Base-by-base conservation (phyloP, 306 rosid genomes). In the Vicia faba region DNA sequence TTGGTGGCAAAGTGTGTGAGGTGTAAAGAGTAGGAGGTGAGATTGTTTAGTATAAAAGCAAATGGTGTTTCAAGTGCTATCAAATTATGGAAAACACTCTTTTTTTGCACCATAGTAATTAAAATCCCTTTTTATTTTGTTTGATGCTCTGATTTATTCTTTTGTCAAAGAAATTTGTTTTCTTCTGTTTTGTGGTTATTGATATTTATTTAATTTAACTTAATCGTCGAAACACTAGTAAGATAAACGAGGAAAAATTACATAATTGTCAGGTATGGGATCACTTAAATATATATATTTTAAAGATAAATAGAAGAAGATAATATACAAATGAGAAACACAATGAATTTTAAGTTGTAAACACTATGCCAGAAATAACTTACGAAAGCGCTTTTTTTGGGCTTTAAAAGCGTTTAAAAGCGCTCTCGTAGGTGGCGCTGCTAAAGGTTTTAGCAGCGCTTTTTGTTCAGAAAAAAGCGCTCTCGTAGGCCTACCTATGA, bases 21-120 rank as follows among this genome's bases (percentile, higher is more conserved):
- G 23, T 33, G 6, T 11, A 28, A n/a, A 8, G 3, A 3, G 56
- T 13, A 7, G 7, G 5, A n/a, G 0, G 1, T 8, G 33, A 15
- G 66, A 29, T 19, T 48, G 51, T 48, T 1, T 14, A 38, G 38
- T 49, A 23, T 20, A 20, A 20, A 1, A 53, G 66, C 14, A n/a
- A 25, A 55, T 64, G 62, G 51, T 64, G 81, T 69, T 76, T 46
- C 23, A 44, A 57, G 76, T 38, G 68, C 49, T 5, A 5, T 2
- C 28, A 33, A 35, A 15, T 33, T 35, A 43, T 69, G 29, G 18
- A 43, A 6, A 67, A 45, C 4, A 55, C 26, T 25, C 70, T 69
- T 69, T 56, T 70, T 56, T 70, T 19, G 11, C 68, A 10, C 44
- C 72, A 53, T 12, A 10, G 44, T 36, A 66, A 58, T 15, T 15